Evolutionary conservation across 2,329 filamentous ascomycete species (phyloP).

Genomic region (Phyllosticta citrichinensis): DNA sequence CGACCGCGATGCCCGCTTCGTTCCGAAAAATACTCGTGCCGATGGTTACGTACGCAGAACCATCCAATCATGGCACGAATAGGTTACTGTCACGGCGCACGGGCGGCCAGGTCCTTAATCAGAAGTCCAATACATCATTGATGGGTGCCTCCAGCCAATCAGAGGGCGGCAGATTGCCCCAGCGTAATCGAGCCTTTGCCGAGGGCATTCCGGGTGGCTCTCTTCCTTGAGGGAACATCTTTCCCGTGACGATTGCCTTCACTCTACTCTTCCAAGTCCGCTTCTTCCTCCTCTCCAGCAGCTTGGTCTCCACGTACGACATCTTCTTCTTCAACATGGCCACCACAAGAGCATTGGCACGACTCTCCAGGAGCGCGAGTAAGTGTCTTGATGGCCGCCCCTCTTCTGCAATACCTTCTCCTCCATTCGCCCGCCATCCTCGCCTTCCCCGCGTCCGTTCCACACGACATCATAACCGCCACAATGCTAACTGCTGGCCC

Average conservation of each 20-base stretch:
- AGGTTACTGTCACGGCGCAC: background rate
- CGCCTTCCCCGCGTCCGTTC: background rate
- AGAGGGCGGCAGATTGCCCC: background rate
- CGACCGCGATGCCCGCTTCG: background rate
- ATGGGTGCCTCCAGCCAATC: background rate
- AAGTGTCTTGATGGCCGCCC: conserved; percentile 12
- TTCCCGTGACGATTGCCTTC: conserved; percentile 2
- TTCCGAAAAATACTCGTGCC: conserved; percentile 11
- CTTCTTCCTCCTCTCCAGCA: background rate
- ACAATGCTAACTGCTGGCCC: conserved; percentile 10
- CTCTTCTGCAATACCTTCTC: background rate
- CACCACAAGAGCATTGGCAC: conserved; percentile 27
- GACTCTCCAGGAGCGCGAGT: conserved; percentile 29
- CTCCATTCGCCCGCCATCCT: conserved; percentile 4
- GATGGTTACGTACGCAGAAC: background rate
- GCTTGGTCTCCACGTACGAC: background rate
- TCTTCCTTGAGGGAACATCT: background rate
- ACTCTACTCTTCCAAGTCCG: background rate
- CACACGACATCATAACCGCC: background rate
- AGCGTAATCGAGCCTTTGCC: conserved; percentile 7
- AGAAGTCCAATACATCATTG: conserved; percentile 1
- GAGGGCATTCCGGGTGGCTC: conserved; percentile 2
- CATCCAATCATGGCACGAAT: background rate
- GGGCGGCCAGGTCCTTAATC: background rate
- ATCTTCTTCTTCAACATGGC: conserved; percentile 19